phyloP scores from a whole-genome alignment of 805 yeast species.

The Metschnikowia continentalis region DNA sequence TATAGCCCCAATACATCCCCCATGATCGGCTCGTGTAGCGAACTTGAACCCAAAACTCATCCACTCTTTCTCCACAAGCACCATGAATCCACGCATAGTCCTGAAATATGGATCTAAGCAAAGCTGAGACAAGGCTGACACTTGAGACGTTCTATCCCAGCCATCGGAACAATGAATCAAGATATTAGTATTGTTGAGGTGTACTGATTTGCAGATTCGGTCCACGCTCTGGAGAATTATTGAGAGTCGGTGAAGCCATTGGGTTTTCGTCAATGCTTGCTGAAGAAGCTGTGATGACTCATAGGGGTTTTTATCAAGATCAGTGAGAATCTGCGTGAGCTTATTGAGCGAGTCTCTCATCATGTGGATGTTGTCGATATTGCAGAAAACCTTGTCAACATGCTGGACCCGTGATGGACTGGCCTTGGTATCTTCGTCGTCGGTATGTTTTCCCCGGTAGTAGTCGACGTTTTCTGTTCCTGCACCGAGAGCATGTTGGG shows the following conservation, averaged over 20 bases:
- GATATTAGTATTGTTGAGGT: slow-evolving; percentile 76
- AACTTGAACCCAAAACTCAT: slow-evolving; percentile 90
- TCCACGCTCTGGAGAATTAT: slow-evolving; percentile 72
- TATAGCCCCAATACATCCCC: slow-evolving; percentile 46
- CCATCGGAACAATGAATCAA: slow-evolving; percentile 96
- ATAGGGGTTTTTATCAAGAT: slow-evolving; percentile 57
- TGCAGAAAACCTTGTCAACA: slow-evolving; percentile 71
- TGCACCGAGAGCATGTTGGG: slow-evolving; percentile 96
- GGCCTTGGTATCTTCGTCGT: slow-evolving; percentile 6
- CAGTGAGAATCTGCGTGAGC: slow-evolving; percentile 58
- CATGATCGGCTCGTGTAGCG: slow-evolving; percentile 75
- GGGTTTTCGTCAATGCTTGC: slow-evolving; percentile 56
- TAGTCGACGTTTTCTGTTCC: slow-evolving; percentile 93
- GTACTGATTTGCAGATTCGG: slow-evolving; percentile 74
- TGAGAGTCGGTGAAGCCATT: slow-evolving; percentile 74
- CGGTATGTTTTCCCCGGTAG: slow-evolving; percentile 45
- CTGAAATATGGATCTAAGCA: slow-evolving; percentile 89
- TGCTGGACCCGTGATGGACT: slow-evolving; percentile 20
- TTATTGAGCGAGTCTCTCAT: slow-evolving; percentile 80
- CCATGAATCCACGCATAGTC: slow-evolving; percentile 82
- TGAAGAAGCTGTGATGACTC: slow-evolving; percentile 29
- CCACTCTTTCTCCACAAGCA: slow-evolving; percentile 92
- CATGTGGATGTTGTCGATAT: slow-evolving; percentile 92
- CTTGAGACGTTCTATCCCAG: slow-evolving; percentile 96
- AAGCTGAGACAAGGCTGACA: slow-evolving; percentile 75